These are phyloP conservation scores for Leersia perrieri DNA, from an alignment of 176 grass and related monocot species.

Conservation along the genomic window DNA sequence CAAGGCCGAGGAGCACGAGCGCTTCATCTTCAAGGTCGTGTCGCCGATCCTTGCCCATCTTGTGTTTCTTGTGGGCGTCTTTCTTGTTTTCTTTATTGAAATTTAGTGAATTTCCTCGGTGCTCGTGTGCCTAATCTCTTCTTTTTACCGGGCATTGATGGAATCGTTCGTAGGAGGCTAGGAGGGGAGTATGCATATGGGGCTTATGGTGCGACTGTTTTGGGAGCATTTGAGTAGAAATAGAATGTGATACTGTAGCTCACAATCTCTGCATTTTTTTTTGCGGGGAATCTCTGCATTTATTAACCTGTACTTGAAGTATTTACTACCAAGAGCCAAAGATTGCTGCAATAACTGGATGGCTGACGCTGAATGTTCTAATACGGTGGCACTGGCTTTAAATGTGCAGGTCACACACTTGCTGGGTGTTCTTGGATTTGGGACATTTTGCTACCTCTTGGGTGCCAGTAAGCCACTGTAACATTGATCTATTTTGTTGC, in stretches of 20 bases:
- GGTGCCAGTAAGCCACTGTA: slow-evolving; percentile 78
- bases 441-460: slow-evolving; percentile 94
- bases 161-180: background rate
- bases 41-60: background rate
- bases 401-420: slow-evolving; percentile 88
- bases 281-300: slow-evolving; percentile 2
- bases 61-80: background rate
- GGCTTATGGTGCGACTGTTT: background rate
- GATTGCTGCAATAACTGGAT: slow-evolving; percentile 15
- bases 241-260: background rate
- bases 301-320: background rate
- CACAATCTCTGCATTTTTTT: slow-evolving; percentile 18
- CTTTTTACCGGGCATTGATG: background rate
- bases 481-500: slow-evolving; percentile 18
- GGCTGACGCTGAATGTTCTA: slow-evolving; percentile 14
- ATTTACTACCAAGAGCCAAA: background rate
- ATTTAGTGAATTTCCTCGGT: background rate
- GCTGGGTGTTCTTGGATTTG: slow-evolving; percentile 93
- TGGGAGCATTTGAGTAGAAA: background rate
- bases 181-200: background rate
- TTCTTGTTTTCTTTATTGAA: background rate
- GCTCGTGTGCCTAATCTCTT: background rate
- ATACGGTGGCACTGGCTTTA: slow-evolving; percentile 20
- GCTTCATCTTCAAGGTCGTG: slow-evolving; percentile 78
- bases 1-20: slow-evolving; percentile 88